Percentiles rank a stretch among this genome's conserved stretches.
These are phyloP conservation scores for Coemansia sp. DNA, from an alignment of 192 early-diverging fungal species.

Conservation along the genomic window DNA sequence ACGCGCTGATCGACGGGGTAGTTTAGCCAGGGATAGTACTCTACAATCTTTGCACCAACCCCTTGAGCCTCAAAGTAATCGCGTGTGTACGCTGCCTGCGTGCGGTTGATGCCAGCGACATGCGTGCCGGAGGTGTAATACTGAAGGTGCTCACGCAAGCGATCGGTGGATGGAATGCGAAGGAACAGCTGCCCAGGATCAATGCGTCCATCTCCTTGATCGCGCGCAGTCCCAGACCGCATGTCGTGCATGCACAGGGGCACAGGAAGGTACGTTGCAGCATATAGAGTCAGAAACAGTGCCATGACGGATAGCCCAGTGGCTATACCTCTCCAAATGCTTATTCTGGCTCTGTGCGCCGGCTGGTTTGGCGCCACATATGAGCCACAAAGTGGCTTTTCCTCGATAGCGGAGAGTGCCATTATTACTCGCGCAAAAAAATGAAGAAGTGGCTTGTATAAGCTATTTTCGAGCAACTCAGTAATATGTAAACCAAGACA, in stretches of 20 bases:
- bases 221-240: background rate
- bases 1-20: slow-evolving; percentile 57
- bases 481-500: background rate
- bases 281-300: slow-evolving; percentile 14
- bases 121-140: slow-evolving; percentile 62
- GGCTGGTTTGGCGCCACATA: background rate
- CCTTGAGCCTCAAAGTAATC: slow-evolving; percentile 56
- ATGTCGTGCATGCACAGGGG: slow-evolving; percentile 11
- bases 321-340: slow-evolving; percentile 1
- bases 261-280: background rate
- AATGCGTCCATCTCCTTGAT: slow-evolving; percentile 15
- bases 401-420: background rate
- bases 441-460: background rate
- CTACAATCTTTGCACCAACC: slow-evolving; percentile 58
- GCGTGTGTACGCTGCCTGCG: slow-evolving; percentile 57
- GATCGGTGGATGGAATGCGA: slow-evolving; percentile 42
- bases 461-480: background rate
- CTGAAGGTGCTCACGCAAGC: slow-evolving; percentile 47
- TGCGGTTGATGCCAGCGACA: slow-evolving; percentile 59
- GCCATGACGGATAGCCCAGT: slow-evolving; percentile 9
- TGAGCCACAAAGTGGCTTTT: background rate
- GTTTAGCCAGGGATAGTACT: slow-evolving; percentile 63
- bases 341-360: background rate
- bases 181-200: slow-evolving; percentile 48
- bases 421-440: background rate